Base-by-base conservation (phyloP, 2,329 filamentous ascomycete genomes). In the Ilyonectria mors-panacis region DNA sequence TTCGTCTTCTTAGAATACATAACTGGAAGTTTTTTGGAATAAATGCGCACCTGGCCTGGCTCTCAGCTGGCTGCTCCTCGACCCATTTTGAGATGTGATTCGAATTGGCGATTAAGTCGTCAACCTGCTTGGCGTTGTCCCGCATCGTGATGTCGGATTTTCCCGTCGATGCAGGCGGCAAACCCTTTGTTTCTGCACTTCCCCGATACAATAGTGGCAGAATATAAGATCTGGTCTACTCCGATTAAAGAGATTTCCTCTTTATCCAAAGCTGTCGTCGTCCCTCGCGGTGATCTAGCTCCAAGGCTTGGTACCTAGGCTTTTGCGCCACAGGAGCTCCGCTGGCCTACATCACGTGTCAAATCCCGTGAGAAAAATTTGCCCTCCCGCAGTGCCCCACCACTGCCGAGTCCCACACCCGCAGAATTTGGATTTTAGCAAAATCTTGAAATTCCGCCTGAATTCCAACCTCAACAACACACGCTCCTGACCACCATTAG, bases 401-500 rank as follows among this genome's bases (percentile, higher is more conserved):
- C 64, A 63, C 63, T 54, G 45, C 57, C 56, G 63, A 69, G 73
- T 73, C 73, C 75, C 77, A 78, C 75, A 72, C 50, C 37, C 42
- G 37, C 42, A 55, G 53, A 71, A 69, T 73, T 70, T 65, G 13
- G 42, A 66, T 61, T 65, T 59, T 57, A 53, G 60, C 64, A 67
- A 72, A 76, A 63, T 73, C 66, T 53, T 56, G 58, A 73, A 75
- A 74, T 68, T 66, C 39, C 66, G 63, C 65, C 69, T 28, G 21
- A 69, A 75, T 76, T 68, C 64, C 59, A 58, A 65, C 65, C 15
- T 45, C 63, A 76, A 76, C 75, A 71, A 75, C 72, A 44, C 53
- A 70, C 70, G 78, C 77, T 78, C 78, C 81, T 71, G 80, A 81
- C 88, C 89, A 93, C 92, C 92, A 93, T 89, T 93, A 92, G 90